A percentile compares a stretch with the other conserved stretches of the same genome.
phyloP scores from a whole-genome alignment of 2,329 filamentous ascomycete species.

The Graphium sp. region DNA sequence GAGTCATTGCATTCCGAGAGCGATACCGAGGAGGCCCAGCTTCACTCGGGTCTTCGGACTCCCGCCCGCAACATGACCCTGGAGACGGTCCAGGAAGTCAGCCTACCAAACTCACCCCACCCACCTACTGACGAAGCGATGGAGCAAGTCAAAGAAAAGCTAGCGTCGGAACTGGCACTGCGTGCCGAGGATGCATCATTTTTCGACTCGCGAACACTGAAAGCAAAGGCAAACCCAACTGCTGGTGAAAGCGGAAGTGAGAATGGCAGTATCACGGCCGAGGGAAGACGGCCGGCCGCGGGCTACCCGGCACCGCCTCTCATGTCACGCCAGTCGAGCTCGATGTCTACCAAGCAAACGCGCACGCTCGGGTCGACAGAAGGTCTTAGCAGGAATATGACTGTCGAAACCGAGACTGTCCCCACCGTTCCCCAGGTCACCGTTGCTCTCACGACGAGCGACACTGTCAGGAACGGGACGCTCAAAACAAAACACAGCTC shows the following conservation, averaged over 20 bases:
- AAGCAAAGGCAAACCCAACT: constrained; percentile 26
- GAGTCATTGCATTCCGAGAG: constrained; percentile 23
- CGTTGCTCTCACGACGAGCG: constrained; percentile 47
- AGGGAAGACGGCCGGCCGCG: constrained; percentile 20
- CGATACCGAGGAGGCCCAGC: constrained; percentile 32
- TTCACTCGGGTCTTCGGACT: constrained; percentile 38
- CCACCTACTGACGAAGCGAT: constrained; percentile 24
- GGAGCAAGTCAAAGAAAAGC: constrained; percentile 33
- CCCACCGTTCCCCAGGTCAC: constrained; percentile 75
- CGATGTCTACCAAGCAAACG: constrained; percentile 44
- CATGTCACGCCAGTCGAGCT: constrained; percentile 48
- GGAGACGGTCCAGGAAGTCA: constrained; percentile 86
- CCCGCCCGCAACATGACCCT: constrained; percentile 47
- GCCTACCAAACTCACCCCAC: constrained; percentile 55
- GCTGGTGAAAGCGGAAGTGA: constrained; percentile 49
- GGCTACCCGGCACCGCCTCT: constrained; percentile 24
- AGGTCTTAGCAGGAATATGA: constrained; percentile 78
- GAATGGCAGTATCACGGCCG: constrained; percentile 32
- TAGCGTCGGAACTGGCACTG: constrained; percentile 21
- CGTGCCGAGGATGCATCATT: constrained; percentile 22
- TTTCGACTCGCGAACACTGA: constrained; percentile 22
- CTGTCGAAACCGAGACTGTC: constrained; percentile 92
- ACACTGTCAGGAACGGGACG: constrained; percentile 50
- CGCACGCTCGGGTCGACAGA: constrained; percentile 57
- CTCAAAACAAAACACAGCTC: constrained; percentile 75